Percentiles rank a stretch among this genome's conserved stretches.
Evolutionary conservation across 2,329 filamentous ascomycete species (phyloP).

Genomic region (Anisogramma anomala): DNA sequence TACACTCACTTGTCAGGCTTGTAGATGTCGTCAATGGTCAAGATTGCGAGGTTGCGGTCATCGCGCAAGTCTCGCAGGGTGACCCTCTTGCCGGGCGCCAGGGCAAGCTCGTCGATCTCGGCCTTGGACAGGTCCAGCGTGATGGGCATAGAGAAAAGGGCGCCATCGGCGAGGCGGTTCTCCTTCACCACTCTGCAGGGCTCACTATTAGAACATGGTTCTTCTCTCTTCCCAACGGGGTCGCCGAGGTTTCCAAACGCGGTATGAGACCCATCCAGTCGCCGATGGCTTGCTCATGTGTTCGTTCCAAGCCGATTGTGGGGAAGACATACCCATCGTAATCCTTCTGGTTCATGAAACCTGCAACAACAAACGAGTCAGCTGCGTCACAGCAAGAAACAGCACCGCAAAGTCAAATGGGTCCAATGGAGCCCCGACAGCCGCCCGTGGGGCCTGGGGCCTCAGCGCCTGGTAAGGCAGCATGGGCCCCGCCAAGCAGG

Average conservation of each 20-base stretch:
- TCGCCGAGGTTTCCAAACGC: no score
- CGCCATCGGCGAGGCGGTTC: conserved; percentile 75
- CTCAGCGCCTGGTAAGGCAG: conserved; percentile 2
- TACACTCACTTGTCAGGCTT: conserved; percentile 74
- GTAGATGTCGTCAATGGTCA: conserved; percentile 94
- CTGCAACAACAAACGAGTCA: conserved; percentile 32
- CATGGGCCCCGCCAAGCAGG: conserved; percentile 6
- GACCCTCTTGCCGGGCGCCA: conserved; percentile 72
- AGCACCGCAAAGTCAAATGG: neutral
- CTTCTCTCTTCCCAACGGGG: no score
- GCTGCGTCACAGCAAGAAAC: conserved; percentile 4
- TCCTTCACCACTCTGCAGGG: conserved; percentile 67
- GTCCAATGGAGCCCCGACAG: neutral
- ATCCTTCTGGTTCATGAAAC: conserved; percentile 95
- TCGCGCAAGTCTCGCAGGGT: conserved; percentile 92
- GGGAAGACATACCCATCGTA: conserved; percentile 70
- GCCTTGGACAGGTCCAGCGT: conserved; percentile 73
- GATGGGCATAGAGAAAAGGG: conserved; percentile 94
- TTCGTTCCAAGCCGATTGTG: neutral
- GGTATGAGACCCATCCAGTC: neutral
- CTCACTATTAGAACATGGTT: neutral
- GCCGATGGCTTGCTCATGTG: neutral
- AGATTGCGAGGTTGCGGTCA: conserved; percentile 88
- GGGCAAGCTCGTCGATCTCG: conserved; percentile 59
- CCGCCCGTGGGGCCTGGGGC: conserved; percentile 9